Conservation (phyloP, 2,329 filamentous ascomycete species). For the Colletotrichum salicis region DNA sequence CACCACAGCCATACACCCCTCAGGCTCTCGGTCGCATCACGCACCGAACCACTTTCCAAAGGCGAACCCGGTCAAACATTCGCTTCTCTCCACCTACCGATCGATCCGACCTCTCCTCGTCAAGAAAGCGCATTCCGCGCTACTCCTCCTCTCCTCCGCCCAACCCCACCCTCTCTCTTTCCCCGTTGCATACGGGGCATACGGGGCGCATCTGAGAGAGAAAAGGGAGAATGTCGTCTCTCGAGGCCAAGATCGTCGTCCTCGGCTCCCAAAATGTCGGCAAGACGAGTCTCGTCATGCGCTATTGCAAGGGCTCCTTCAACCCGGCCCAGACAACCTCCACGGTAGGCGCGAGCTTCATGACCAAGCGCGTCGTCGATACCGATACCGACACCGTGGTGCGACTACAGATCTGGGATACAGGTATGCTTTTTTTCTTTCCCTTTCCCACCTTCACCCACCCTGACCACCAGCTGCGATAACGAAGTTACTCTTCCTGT, state of each 20-base stretch:
- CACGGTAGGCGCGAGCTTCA: slow-evolving; percentile 83
- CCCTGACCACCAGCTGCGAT: too few species aligned
- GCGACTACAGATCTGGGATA: slow-evolving; percentile 96
- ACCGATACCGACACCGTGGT: slow-evolving; percentile 86
- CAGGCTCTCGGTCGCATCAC: too few species aligned
- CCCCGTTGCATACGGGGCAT: background rate
- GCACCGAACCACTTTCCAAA: too few species aligned
- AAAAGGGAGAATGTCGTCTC: slow-evolving; percentile 59
- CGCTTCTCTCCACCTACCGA: too few species aligned
- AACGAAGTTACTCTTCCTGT: background rate
- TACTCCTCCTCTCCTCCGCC: too few species aligned
- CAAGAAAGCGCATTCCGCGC: too few species aligned
- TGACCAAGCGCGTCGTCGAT: slow-evolving; percentile 84
- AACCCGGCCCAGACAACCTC: slow-evolving; percentile 72
- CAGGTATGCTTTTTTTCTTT: slow-evolving; percentile 66
- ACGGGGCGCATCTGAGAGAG: background rate
- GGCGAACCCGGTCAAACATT: too few species aligned
- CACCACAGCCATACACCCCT: too few species aligned
- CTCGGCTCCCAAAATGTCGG: slow-evolving; percentile 83
- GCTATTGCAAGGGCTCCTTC: slow-evolving; percentile 79
- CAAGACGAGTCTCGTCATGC: slow-evolving; percentile 81
- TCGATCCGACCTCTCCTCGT: too few species aligned
- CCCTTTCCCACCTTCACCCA: background rate
- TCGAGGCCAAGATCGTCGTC: slow-evolving; percentile 85
- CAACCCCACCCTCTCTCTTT: too few species aligned